Evolutionary conservation across 2,329 filamentous ascomycete genomes (phyloP), one percentile per base, ranked within the genome.

Genomic region (Sporothrix pallida): DNA sequence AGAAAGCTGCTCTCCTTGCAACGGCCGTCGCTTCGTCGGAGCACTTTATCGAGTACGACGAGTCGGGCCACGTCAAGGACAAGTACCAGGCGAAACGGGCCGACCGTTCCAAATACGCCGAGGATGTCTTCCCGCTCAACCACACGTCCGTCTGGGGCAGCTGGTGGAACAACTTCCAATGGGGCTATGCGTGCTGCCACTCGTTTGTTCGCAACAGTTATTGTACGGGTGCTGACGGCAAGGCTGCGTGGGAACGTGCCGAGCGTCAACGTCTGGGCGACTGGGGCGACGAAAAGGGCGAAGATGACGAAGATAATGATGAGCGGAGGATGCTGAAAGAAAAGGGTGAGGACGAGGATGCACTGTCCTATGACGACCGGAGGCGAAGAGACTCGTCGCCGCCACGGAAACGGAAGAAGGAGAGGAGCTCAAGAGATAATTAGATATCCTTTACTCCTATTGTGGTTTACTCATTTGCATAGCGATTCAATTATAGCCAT

Each of bases 181-280:
- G 96, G 96, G 96, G 96, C 1, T 99, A 97, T 82, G 89, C 93
- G 26, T 99, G 96, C 82, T 99, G 96, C 84, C 94, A 97, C 81
- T 97, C 94, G 0, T 91, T 90, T 26, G 89, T 97, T 76, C 98
- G 97, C 83, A 98, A 99, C 82, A 97, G 94, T 79, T 99, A 98
- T 80, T 99, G 96, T 82, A 98, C 95, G 0, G 96, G 96, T 37
- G 93, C 96, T 75, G 93, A 93, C 74, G 96, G 96, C 50, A 97
- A 90, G 81, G 84, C 84, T 75, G 95, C 94, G 0, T 94, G 93
- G 82, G 91, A 95, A 78, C 91, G 93, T 73, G 90, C 93, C 0
- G 91, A 96, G 77, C 84, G 80, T 77, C 89, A 87, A 79, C 82
- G 86, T n/a, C 83, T 81, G 1, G 87, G 88, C 23, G 83, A 81